Percentiles rank a stretch among this genome's conserved stretches.
These are phyloP conservation scores for Candida pseudofarinosa DNA, from an alignment of 805 yeast species.

Conservation along the genomic window DNA sequence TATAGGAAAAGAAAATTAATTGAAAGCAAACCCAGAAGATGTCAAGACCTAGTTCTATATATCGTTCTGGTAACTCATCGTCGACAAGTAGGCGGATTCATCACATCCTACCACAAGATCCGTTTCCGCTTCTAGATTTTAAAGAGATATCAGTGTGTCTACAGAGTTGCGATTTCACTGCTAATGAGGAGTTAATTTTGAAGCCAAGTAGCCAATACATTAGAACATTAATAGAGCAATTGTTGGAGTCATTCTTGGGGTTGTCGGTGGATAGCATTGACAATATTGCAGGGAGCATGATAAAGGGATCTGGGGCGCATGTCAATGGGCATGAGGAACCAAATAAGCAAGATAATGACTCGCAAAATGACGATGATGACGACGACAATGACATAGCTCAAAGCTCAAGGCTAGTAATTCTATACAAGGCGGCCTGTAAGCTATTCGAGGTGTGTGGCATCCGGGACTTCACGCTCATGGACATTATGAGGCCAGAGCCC, in stretches of 20 bases:
- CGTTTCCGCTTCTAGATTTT: constrained; percentile 59
- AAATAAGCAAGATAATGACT: constrained; percentile 5
- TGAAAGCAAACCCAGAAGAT: constrained; percentile 7
- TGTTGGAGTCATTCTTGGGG: constrained; percentile 58
- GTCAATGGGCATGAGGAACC: constrained; percentile 6
- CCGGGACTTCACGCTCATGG: constrained; percentile 69
- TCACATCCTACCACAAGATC: constrained; percentile 32
- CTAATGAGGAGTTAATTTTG: constrained; percentile 53
- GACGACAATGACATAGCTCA: constrained; percentile 29
- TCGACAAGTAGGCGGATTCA: constrained; percentile 15
- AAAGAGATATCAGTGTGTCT: constrained; percentile 57
- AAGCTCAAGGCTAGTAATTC: constrained; percentile 48
- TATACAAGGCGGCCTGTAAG: constrained; percentile 56
- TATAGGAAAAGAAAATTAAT: neutral
- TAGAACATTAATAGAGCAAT: constrained; percentile 53
- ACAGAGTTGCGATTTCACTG: constrained; percentile 58
- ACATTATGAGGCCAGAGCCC: constrained; percentile 75
- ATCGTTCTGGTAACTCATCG: constrained; percentile 19
- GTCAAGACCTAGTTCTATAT: constrained; percentile 31
- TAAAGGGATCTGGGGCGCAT: constrained; percentile 4
- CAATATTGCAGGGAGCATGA: constrained; percentile 11
- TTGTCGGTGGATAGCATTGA: constrained; percentile 32
- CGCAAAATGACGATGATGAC: constrained; percentile 3
- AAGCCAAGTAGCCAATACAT: constrained; percentile 58
- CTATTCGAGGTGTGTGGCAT: constrained; percentile 73